Evolutionary conservation across 2,329 filamentous ascomycete genomes (phyloP), one percentile per base, ranked within the genome.

Genomic region (Alternaria metachromatica): DNA sequence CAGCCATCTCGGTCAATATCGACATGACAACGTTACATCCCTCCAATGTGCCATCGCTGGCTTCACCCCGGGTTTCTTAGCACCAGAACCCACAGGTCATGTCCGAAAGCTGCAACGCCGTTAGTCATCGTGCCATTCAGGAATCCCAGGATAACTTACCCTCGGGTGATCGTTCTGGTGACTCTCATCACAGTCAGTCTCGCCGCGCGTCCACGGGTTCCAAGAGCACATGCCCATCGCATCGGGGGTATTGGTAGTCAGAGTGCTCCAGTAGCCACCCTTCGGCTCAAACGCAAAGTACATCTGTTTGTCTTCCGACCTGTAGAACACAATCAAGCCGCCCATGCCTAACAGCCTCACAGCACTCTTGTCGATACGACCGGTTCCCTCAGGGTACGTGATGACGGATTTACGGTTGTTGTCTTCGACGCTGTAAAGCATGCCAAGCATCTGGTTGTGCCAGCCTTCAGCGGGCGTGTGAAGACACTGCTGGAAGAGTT

Each of bases 401-500:
- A 20, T 18, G 5, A n/a, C 51, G 10, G 44, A 50, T 20, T 28
- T 44, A 4, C 33, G 58, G 23, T 56, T 33, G n/a, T 56, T 55
- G 58, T 61, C 58, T 50, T 61, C 11, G 1, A 56, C 55, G 11
- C 25, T 56, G 45, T 49, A 56, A 11, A 61, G 50, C 60, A 26
- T 50, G 50, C 15, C 58, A 8, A 61, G 58, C 50, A 43, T 61
- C 30, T 50, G 43, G 23, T 20, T 50, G 51, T 61, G 58, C 58
- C 58, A 56, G 13, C 51, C 51, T 26, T 48, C 44, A 10, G 51
- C 21, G 21, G 58, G 58, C 11, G 50, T 61, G 44, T 61, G 51
- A 9, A 61, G 30, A 44, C 58, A 61, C 33, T 61, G 43, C 21
- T 56, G 45, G 51, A 56, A 56, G 3, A 61, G 58, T 54, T 61